These are phyloP conservation scores for Dissophora globulifera DNA, from an alignment of 192 early-diverging fungal species.

Conservation along the genomic window DNA sequence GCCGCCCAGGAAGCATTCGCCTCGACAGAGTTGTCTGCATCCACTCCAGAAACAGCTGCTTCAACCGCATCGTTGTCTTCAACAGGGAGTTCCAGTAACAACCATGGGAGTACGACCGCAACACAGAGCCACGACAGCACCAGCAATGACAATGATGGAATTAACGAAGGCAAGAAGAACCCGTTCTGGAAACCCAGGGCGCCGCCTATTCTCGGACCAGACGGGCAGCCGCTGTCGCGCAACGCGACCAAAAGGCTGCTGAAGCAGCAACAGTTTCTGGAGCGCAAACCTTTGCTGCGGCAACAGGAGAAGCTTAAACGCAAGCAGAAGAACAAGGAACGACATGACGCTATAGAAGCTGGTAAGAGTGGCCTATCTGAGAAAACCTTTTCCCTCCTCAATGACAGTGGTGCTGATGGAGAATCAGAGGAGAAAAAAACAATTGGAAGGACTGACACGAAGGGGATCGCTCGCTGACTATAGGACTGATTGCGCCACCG, in stretches of 20 bases:
- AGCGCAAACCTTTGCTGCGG: conserved; percentile 53
- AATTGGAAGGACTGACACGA: neutral
- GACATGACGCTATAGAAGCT: conserved; percentile 58
- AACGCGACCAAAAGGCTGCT: conserved; percentile 79
- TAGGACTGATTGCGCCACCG: conserved; percentile 45
- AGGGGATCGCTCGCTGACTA: no score
- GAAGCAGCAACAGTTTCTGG: conserved; percentile 70
- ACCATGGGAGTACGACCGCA: neutral
- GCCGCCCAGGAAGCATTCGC: no score
- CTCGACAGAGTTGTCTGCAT: no score
- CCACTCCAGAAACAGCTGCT: no score
- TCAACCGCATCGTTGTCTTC: no score
- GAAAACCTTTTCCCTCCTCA: neutral
- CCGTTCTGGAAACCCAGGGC: conserved; percentile 51
- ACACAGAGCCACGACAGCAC: conserved; percentile 1
- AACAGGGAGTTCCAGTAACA: no score
- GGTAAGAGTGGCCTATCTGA: conserved; percentile 8
- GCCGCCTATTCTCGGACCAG: conserved; percentile 42
- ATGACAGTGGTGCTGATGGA: neutral
- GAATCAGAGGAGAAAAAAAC: neutral
- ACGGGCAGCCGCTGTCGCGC: conserved; percentile 63
- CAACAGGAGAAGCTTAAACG: conserved; percentile 59
- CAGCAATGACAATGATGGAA: neutral
- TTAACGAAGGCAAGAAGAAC: no score
- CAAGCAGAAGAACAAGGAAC: conserved; percentile 61